Evolutionary conservation across 2,329 filamentous ascomycete species (phyloP).

Genomic region (Xylaria sp.): DNA sequence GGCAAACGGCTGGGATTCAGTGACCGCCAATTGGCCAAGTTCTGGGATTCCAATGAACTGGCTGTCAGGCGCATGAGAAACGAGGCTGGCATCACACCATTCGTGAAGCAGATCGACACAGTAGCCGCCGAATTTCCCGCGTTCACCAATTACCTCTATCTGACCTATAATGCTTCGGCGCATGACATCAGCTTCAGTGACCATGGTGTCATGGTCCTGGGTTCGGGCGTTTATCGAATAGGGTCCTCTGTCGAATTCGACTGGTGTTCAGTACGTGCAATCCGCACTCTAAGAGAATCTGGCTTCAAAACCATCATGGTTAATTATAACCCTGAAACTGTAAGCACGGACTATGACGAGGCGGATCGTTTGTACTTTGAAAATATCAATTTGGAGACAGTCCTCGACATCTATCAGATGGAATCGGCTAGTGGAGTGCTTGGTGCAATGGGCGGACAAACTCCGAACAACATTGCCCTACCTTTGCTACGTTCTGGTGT

Average conservation of each 20-base stretch:
- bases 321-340: constrained; percentile 85
- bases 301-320: constrained; percentile 93
- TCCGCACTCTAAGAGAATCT: constrained; percentile 85
- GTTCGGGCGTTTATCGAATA: constrained; percentile 95
- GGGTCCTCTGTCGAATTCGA: constrained; percentile 98
- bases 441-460: constrained; percentile 96
- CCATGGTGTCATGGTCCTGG: constrained; percentile 93
- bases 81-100: constrained; percentile 86
- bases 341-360: constrained; percentile 92
- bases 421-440: constrained; percentile 87
- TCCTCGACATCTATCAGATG: constrained; percentile 92
- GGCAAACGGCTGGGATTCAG: constrained; percentile 96
- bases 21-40: constrained; percentile 91
- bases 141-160: constrained; percentile 93
- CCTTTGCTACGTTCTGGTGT: constrained; percentile 88
- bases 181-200: constrained; percentile 87
- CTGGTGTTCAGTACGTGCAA: constrained; percentile 96
- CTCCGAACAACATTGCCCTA: constrained; percentile 96
- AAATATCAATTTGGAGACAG: constrained; percentile 88
- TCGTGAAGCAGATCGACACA: constrained; percentile 98
- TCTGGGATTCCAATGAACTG: constrained; percentile 94
- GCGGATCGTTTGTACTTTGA: constrained; percentile 96
- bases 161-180: constrained; percentile 92
- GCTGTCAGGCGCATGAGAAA: constrained; percentile 84
- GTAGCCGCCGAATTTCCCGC: constrained; percentile 97